Evolutionary conservation across 768 basidiomycete genomes (phyloP), one percentile per base, ranked within the genome.

Genomic region (Tubosaeta sp.): DNA sequence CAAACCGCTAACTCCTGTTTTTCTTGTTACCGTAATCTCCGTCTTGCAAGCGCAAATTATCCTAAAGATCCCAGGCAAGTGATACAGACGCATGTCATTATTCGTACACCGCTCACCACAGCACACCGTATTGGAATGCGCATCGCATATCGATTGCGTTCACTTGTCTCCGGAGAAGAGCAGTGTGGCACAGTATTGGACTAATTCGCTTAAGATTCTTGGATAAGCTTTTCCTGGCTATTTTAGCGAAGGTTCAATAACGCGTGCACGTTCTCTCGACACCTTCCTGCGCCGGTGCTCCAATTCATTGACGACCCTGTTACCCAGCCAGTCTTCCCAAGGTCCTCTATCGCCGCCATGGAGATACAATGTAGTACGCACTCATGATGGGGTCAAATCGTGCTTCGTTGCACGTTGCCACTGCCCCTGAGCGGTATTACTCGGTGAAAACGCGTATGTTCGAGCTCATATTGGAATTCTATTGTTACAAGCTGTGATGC

Each of bases 21-120:
- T 51, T 48, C 52, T 54, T 25, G 62, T 55, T 65, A 61, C 67
- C 67, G 67, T 63, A 68, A 68, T 68, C 67, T 70, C 67, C 67
- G 67, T 59, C 46, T 48, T 52, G 46, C 24, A 57, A 52, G 52
- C 49, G 51, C 52, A 56, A 34, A 29, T 48, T 22, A 6, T 22
- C 22, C 52, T 27, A 50, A 54, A 58, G 53, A 55, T 61, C 52
- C 43, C 54, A 53, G 46, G 49, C 38, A 35, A 44, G 44, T 21
- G 43, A 55, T 44, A 49, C 47, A 19, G 46, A 19, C 54, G 50
- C 49, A 25, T 56, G 38, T 58, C 57, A 45, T 40, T 16, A 18
- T 54, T 34, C 45, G 48, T 43, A 29, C 49, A 46, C 40, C 27
- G 18, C 48, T 49, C 41, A 41, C 38, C 41, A 39, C 48, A 32